These are phyloP conservation scores for Botrytis fragariae DNA, from an alignment of 2,329 filamentous ascomycete genomes.

Conservation along the genomic window DNA sequence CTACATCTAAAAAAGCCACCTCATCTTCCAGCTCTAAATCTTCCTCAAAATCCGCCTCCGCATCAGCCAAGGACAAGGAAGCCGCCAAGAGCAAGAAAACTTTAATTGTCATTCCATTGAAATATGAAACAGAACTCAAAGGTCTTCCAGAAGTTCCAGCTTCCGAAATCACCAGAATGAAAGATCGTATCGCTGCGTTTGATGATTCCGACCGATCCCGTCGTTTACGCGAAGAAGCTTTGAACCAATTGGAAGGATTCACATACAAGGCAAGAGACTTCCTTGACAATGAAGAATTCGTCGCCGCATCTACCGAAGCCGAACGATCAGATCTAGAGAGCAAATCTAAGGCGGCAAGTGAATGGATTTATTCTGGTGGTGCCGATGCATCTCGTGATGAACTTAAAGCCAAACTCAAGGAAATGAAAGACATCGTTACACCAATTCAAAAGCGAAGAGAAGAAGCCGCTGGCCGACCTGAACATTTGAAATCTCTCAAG, in stretches of 20 bases:
- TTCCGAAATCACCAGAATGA: slow-evolving; percentile 37
- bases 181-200: slow-evolving; percentile 74
- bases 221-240: slow-evolving; percentile 73
- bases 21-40: slow-evolving; percentile 48
- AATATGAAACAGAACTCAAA: slow-evolving; percentile 32
- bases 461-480: slow-evolving; percentile 70
- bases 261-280: slow-evolving; percentile 87
- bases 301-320: slow-evolving; percentile 65
- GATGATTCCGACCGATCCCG: slow-evolving; percentile 80
- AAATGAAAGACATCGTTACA: slow-evolving; percentile 71
- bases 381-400: slow-evolving; percentile 70
- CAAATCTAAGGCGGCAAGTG: slow-evolving; percentile 67
- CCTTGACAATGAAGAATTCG: slow-evolving; percentile 72
- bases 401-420: slow-evolving; percentile 73
- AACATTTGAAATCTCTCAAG: slow-evolving; percentile 64
- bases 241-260: slow-evolving; percentile 91
- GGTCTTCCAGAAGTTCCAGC: slow-evolving; percentile 34
- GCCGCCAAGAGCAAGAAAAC: slow-evolving; percentile 36
- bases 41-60: slow-evolving; percentile 40
- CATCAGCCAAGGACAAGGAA: slow-evolving; percentile 34
- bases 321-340: slow-evolving; percentile 66
- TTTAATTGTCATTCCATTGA: slow-evolving; percentile 36
- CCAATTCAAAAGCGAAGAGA: slow-evolving; percentile 74
- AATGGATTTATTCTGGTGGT: slow-evolving; percentile 91
- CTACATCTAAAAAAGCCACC: slow-evolving; percentile 41